These are phyloP conservation scores for Asterochloris sp. DNA, from an alignment of 139 green algal genomes.

Conservation along the genomic window DNA sequence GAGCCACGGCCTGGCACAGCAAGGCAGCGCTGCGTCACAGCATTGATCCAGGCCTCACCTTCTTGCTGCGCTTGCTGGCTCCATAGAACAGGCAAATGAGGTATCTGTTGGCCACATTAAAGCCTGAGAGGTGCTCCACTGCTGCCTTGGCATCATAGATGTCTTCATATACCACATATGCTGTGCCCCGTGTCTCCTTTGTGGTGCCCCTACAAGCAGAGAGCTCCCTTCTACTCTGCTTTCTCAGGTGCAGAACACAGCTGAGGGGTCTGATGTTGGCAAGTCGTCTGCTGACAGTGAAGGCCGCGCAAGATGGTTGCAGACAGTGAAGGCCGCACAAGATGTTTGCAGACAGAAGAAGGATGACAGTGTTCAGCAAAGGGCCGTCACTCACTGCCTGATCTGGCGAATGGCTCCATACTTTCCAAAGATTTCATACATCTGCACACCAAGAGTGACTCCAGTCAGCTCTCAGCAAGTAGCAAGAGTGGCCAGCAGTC, in stretches of 20 bases:
- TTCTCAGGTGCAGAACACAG: too few relatives aligned
- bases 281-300: too few relatives aligned
- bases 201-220: constrained; percentile 49
- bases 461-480: neutral
- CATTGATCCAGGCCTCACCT: constrained; percentile 39
- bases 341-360: neutral
- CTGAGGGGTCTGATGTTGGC: too few relatives aligned
- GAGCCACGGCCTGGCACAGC: neutral
- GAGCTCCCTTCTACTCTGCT: too few relatives aligned
- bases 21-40: neutral
- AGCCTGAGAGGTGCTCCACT: constrained; percentile 86
- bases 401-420: constrained; percentile 96
- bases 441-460: constrained; percentile 29
- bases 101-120: constrained; percentile 94
- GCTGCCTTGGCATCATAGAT: constrained; percentile 98
- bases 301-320: too few relatives aligned
- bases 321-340: neutral
- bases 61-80: constrained; percentile 68
- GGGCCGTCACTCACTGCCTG: constrained; percentile 55
- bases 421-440: constrained; percentile 97
- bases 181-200: constrained; percentile 95
- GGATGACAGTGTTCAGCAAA: neutral
- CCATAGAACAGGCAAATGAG: constrained; percentile 96
- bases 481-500: neutral
- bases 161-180: constrained; percentile 98